phyloP scores from a whole-genome alignment of 2,329 filamentous ascomycete genomes.

The Fusarium oxysporum region DNA sequence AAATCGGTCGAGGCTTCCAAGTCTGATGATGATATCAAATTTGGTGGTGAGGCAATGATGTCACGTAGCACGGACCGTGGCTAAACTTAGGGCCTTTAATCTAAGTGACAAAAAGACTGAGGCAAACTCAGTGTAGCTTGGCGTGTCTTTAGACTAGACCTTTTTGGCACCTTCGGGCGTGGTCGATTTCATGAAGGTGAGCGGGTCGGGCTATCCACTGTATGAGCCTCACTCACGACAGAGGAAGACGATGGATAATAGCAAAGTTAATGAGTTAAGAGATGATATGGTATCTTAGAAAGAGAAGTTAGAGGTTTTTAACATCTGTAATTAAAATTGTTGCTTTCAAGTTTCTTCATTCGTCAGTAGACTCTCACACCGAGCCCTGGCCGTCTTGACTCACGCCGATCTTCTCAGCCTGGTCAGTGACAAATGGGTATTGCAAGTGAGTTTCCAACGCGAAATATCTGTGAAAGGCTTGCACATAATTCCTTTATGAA shows the following conservation, averaged over 20 bases:
- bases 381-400: conserved; percentile 37
- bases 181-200: conserved; percentile 9
- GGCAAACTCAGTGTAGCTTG: fast-evolving
- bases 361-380: not conserved
- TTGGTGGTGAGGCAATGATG: conserved; percentile 44
- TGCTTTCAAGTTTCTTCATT: not conserved
- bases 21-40: conserved; percentile 40
- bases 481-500: too few species aligned
- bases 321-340: not conserved
- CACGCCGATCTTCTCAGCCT: conserved; percentile 33
- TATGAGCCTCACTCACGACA: conserved; percentile 22
- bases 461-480: not conserved
- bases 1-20: conserved; percentile 17
- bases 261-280: not conserved
- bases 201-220: conserved; percentile 16
- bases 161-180: not conserved
- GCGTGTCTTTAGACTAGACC: not conserved
- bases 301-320: not conserved
- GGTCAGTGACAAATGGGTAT: not conserved
- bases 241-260: not conserved
- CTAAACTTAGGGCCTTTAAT: not conserved
- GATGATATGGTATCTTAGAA: too few species aligned
- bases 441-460: not conserved
- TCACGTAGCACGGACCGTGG: conserved; percentile 42
- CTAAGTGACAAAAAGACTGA: not conserved